Evolutionary conservation across 164 flowering plant genomes (phyloP).

Genomic region (Macadamia tetraphylla): DNA sequence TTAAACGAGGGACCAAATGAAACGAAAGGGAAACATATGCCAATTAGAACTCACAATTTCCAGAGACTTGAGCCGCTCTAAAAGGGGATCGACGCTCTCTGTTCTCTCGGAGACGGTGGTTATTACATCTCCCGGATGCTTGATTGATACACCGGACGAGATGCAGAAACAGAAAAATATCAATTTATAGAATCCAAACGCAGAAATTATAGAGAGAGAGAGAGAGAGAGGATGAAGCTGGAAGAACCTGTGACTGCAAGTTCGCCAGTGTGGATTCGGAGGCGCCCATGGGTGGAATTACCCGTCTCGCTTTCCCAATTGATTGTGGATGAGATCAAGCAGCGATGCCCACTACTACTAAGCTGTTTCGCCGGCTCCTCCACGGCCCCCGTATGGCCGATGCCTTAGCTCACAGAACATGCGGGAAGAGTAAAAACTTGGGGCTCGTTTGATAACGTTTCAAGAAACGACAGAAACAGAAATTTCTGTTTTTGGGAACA

Average conservation of each 20-base stretch:
- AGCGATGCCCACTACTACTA: too few relatives aligned
- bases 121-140: conserved; percentile 46
- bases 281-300: neutral
- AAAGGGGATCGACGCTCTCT: conserved; percentile 58
- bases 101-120: conserved; percentile 66
- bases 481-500: too few relatives aligned
- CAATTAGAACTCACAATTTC: conserved; percentile 47
- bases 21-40: neutral
- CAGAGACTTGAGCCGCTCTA: conserved; percentile 67
- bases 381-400: too few relatives aligned
- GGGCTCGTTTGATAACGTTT: too few relatives aligned
- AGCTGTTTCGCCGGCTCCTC: too few relatives aligned
- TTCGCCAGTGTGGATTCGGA: neutral
- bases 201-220: neutral
- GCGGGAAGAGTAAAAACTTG: too few relatives aligned
- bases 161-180: neutral
- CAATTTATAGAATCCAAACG: neutral
- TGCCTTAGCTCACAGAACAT: too few relatives aligned
- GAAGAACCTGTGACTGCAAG: neutral
- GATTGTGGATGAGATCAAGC: too few relatives aligned
- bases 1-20: too few relatives aligned
- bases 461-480: too few relatives aligned
- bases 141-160: conserved; percentile 2
- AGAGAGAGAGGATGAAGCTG: neutral
- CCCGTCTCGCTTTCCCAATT: too few relatives aligned